These are phyloP conservation scores for Boletus tomentosulus DNA, from an alignment of 768 basidiomycete species.

Conservation along the genomic window DNA sequence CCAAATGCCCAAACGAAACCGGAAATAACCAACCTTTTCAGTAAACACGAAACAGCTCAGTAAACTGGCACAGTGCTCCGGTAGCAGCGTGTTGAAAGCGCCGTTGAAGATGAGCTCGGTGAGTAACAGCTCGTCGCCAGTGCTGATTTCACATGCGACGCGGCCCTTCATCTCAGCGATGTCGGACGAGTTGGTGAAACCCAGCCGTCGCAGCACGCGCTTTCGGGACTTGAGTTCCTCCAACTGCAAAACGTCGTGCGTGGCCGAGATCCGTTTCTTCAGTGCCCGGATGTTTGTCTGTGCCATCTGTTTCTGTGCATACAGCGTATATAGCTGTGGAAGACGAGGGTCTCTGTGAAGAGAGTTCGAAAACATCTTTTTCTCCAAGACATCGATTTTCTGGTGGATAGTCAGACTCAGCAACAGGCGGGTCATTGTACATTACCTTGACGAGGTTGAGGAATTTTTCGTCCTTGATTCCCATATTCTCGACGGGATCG, in stretches of 20 bases:
- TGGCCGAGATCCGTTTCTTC: constrained; percentile 83
- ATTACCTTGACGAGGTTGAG: constrained; percentile 75
- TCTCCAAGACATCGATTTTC: constrained; percentile 92
- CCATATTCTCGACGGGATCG: constrained; percentile 93
- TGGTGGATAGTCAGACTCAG: constrained; percentile 27
- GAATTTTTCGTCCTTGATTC: constrained; percentile 93
- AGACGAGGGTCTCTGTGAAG: constrained; percentile 77
- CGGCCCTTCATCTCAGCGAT: constrained; percentile 98
- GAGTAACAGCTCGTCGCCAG: constrained; percentile 92
- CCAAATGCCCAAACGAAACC: not conserved
- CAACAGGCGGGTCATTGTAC: not conserved
- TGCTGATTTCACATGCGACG: constrained; percentile 97
- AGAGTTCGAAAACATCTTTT: constrained; percentile 74
- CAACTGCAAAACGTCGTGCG: constrained; percentile 89
- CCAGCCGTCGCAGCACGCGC: constrained; percentile 86
- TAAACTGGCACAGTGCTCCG: constrained; percentile 92
- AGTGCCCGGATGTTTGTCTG: constrained; percentile 68
- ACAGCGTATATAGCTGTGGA: constrained; percentile 76
- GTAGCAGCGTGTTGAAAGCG: constrained; percentile 83
- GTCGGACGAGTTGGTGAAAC: constrained; percentile 83
- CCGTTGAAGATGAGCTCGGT: constrained; percentile 98
- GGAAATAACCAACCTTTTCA: constrained; percentile 67
- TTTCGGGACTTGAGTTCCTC: constrained; percentile 96
- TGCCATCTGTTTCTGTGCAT: constrained; percentile 68
- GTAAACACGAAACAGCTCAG: constrained; percentile 97